Evolutionary conservation across 176 grass and related monocot genomes (phyloP).

Genomic region (Panicum miliaceum): DNA sequence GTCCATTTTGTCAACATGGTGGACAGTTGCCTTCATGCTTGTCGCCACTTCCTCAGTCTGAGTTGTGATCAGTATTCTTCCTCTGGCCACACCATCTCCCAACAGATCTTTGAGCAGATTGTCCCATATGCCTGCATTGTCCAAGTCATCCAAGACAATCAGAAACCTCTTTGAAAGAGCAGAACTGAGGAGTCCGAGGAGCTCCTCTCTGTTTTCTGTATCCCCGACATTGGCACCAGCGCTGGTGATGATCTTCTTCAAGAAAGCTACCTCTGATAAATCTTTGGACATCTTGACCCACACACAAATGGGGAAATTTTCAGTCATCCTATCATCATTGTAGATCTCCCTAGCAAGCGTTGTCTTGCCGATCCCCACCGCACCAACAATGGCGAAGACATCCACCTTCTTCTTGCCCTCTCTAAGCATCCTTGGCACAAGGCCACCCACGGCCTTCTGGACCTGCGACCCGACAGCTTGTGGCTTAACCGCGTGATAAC

Average conservation of each 20-base stretch:
- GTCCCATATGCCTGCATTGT: conserved; percentile 59
- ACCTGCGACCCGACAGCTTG: conserved; percentile 58
- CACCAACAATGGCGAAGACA: conserved; percentile 66
- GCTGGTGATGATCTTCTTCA: conserved; percentile 60
- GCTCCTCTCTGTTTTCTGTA: conserved; percentile 51
- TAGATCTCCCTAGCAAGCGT: conserved; percentile 72
- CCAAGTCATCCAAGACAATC: conserved; percentile 78
- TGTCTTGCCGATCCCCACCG: conserved; percentile 74
- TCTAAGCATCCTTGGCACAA: conserved; percentile 67
- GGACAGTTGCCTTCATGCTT: conserved; percentile 62
- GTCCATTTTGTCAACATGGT: conserved; percentile 60
- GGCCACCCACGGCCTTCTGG: conserved; percentile 33
- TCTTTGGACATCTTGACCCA: conserved; percentile 66
- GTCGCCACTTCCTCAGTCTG: conserved; percentile 44
- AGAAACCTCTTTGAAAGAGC: conserved; percentile 67
- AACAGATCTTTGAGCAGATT: conserved; percentile 64
- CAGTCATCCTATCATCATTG: conserved; percentile 51
- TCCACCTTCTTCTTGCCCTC: conserved; percentile 74
- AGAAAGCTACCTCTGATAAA: conserved; percentile 54
- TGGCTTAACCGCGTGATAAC: not conserved
- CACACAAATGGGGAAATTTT: conserved; percentile 63
- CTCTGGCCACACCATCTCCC: conserved; percentile 59
- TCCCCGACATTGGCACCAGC: conserved; percentile 46
- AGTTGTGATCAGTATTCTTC: conserved; percentile 65
- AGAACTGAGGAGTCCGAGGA: conserved; percentile 49